Conservation (phyloP, 129 eudicot genomes). For the Flaveria linearis region DNA sequence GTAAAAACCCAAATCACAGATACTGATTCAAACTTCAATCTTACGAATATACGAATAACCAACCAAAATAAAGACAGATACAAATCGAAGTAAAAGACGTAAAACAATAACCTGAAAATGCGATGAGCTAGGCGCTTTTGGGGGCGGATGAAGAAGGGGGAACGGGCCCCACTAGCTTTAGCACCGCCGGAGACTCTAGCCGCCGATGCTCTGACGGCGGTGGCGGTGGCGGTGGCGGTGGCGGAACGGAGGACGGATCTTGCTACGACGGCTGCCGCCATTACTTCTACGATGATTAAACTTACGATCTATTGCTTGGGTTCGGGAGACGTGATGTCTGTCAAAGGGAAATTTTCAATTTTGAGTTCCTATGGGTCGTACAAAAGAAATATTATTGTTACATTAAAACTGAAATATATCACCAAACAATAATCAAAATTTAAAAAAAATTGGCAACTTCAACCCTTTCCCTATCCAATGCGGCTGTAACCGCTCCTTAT, state of each 20-base stretch:
- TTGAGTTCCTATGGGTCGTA: too few species aligned
- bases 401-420: too few species aligned
- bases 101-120: constrained; percentile 58
- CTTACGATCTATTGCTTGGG: not conserved
- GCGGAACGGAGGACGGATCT: constrained; percentile 67
- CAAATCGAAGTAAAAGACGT: not conserved
- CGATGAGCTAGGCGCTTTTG: constrained; percentile 59
- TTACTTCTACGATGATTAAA: constrained; percentile 7
- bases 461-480: too few species aligned
- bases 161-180: constrained; percentile 48
- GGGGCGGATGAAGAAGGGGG: constrained; percentile 57
- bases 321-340: not conserved
- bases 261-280: constrained; percentile 57
- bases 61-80: not conserved
- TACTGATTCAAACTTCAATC: not conserved
- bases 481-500: too few species aligned
- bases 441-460: too few species aligned
- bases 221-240: constrained; percentile 5
- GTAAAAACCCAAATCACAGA: not conserved
- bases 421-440: too few species aligned
- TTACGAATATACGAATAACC: not conserved
- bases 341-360: too few species aligned
- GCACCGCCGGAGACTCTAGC: constrained; percentile 40
- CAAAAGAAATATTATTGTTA: too few species aligned
- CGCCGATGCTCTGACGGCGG: constrained; percentile 43